A percentile compares a stretch with the other conserved stretches of the same genome.
Conservation (phyloP, 176 grass and related monocot genomes). For the Triticum timopheevii region DNA sequence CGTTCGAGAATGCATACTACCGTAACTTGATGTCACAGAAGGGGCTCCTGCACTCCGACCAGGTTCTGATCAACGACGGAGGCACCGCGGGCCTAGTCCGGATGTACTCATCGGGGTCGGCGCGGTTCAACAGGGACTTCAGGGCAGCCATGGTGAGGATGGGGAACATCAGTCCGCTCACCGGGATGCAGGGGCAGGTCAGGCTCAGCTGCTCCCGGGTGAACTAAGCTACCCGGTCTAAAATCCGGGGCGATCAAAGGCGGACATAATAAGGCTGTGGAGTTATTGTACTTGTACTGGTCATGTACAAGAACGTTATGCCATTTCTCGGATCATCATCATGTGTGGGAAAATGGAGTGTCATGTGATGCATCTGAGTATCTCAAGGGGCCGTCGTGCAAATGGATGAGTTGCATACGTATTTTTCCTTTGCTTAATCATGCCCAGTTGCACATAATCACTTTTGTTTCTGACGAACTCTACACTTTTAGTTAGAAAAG, state of each 20-base stretch:
- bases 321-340: background rate
- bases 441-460: background rate
- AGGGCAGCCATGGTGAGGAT: slow-evolving; percentile 45
- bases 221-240: slow-evolving; percentile 7
- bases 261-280: background rate
- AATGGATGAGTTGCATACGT: background rate
- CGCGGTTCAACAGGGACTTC: slow-evolving; percentile 38
- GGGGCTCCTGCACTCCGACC: slow-evolving; percentile 55
- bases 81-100: slow-evolving; percentile 21
- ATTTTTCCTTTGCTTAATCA: background rate
- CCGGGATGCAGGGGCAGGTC: slow-evolving; percentile 37
- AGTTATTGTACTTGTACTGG: background rate
- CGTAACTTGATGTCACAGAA: slow-evolving; percentile 34
- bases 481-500: background rate
- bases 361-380: background rate
- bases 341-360: background rate
- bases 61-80: slow-evolving; percentile 48
- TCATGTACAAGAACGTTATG: background rate
- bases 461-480: background rate
- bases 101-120: slow-evolving; percentile 11
- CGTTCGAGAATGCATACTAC: slow-evolving; percentile 54
- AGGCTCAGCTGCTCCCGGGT: slow-evolving; percentile 35
- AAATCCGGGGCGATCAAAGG: background rate
- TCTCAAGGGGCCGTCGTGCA: background rate
- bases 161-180: slow-evolving; percentile 47